Conservation (phyloP, 73 alveolate species). For the Tetrahymena malaccensis region DNA sequence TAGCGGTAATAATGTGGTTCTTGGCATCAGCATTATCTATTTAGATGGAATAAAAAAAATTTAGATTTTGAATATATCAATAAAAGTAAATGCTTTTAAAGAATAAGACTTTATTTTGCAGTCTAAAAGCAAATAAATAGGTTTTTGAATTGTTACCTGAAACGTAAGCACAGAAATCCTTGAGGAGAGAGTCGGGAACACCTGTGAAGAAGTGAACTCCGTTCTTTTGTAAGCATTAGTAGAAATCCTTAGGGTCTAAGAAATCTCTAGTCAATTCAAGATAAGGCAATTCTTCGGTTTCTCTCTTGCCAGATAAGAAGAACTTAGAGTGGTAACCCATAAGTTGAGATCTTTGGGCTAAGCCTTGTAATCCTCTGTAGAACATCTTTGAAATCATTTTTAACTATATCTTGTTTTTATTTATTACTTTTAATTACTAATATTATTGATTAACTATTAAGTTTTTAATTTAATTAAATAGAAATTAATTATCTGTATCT, state of each 20-base stretch:
- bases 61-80: not conserved
- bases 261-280: constrained; percentile 45
- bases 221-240: constrained; percentile 22
- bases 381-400: not conserved
- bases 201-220: constrained; percentile 87
- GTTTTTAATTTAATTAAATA: not conserved
- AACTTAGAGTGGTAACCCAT: not conserved
- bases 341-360: not conserved
- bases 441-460: not conserved
- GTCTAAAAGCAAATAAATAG: not conserved
- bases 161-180: constrained; percentile 53
- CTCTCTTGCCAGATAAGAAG: constrained; percentile 1
- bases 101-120: not conserved
- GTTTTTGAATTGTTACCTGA: not conserved
- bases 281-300: constrained; percentile 35
- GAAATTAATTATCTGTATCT: not conserved
- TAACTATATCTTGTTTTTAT: not conserved
- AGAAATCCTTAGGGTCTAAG: constrained; percentile 49
- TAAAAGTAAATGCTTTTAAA: not conserved
- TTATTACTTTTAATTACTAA: not conserved
- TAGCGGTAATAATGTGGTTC: constrained; percentile 77
- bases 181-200: constrained; percentile 90
- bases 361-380: not conserved
- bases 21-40: constrained; percentile 51
- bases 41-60: not conserved